phyloP scores from a whole-genome alignment of 192 early-diverging fungal genomes.

The Cetraspora pellucida region DNA sequence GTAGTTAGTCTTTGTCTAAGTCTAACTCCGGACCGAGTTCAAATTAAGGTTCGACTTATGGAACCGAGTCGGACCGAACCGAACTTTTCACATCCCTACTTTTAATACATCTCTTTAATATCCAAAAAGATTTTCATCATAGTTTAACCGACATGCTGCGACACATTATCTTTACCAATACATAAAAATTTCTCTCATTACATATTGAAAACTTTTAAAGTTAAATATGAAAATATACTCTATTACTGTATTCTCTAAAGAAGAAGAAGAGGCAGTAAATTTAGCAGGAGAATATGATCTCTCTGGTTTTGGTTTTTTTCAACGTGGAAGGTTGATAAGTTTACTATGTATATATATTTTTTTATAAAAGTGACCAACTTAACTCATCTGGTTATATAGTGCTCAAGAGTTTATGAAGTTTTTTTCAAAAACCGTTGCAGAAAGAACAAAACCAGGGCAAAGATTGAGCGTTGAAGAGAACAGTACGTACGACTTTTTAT shows the following conservation, averaged over 20 bases:
- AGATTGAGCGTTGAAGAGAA: conserved; percentile 80
- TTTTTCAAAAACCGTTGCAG: conserved; percentile 79
- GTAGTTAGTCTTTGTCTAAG: too few species aligned
- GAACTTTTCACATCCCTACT: too few species aligned
- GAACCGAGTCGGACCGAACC: too few species aligned
- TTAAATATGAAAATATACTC: conserved; percentile 30
- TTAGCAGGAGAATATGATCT: conserved; percentile 31
- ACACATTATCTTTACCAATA: too few species aligned
- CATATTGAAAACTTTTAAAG: neutral
- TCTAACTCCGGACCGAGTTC: too few species aligned
- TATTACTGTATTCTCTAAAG: conserved; percentile 8
- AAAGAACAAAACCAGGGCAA: conserved; percentile 78
- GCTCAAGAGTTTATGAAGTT: conserved; percentile 89
- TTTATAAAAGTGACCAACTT: too few species aligned
- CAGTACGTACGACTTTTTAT: conserved; percentile 48
- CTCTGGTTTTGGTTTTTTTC: conserved; percentile 35
- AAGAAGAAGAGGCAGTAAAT: neutral
- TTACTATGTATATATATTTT: too few species aligned
- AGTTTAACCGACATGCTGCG: too few species aligned
- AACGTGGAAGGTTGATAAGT: conserved; percentile 14
- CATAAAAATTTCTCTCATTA: too few species aligned
- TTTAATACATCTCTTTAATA: too few species aligned
- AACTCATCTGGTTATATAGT: conserved; percentile 41
- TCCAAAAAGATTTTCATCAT: too few species aligned
- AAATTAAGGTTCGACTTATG: too few species aligned